phyloP scores from a whole-genome alignment of 768 basidiomycete species.

The Albatrellus ellisii region DNA sequence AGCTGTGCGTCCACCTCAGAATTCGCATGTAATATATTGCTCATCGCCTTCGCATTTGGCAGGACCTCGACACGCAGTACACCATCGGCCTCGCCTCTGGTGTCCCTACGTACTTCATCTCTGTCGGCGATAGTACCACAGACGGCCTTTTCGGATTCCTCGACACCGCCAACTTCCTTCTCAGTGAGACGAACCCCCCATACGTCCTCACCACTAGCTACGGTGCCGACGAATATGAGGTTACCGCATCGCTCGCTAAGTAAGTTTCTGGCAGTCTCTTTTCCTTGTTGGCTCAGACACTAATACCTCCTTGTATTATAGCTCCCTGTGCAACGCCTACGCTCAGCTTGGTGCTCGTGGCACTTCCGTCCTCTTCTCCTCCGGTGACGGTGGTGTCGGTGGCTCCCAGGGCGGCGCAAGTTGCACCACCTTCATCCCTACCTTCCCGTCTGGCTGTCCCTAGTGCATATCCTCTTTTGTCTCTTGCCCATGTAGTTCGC shows the following conservation, averaged over 20 bases:
- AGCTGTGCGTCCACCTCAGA: background rate
- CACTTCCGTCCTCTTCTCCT: slow-evolving; percentile 15
- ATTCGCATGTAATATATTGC: background rate
- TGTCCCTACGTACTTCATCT: slow-evolving; percentile 15
- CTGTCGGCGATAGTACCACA: slow-evolving; percentile 12
- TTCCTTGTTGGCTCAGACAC: background rate
- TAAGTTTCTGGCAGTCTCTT: background rate
- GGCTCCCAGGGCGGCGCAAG: no score
- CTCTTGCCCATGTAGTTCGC: background rate
- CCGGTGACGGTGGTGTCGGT: slow-evolving; percentile 17
- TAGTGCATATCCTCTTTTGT: slow-evolving; percentile 7
- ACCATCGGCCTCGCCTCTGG: slow-evolving; percentile 21
- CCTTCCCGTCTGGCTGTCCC: slow-evolving; percentile 17
- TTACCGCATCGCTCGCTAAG: background rate
- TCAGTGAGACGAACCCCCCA: slow-evolving; percentile 9
- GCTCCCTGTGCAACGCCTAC: slow-evolving; percentile 18
- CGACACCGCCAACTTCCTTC: slow-evolving; percentile 16
- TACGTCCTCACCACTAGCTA: slow-evolving; percentile 15
- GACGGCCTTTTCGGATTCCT: slow-evolving; percentile 13
- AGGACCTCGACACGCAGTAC: slow-evolving; percentile 25
- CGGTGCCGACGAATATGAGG: slow-evolving; percentile 10
- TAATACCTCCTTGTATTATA: background rate
- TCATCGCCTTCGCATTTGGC: slow-evolving; percentile 3
- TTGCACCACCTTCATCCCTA: slow-evolving; percentile 12
- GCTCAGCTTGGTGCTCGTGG: slow-evolving; percentile 19